phyloP scores from a whole-genome alignment of 192 early-diverging fungal species.

The Podila clonocystis region DNA sequence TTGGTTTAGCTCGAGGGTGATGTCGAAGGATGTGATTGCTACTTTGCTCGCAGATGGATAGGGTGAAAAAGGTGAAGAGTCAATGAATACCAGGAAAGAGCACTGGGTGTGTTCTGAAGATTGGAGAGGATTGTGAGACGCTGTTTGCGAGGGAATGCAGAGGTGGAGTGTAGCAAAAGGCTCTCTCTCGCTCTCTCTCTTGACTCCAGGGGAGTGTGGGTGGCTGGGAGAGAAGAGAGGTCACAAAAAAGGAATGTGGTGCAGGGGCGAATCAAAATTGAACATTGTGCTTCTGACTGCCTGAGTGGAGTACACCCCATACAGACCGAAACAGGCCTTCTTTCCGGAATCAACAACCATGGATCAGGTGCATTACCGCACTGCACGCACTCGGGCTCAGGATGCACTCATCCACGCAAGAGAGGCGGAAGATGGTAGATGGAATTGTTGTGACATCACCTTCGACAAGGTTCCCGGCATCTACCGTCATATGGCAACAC shows the following conservation, averaged over 20 bases:
- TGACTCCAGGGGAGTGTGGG: too few species aligned
- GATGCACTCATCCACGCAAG: slow-evolving; percentile 18
- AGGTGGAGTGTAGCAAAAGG: too few species aligned
- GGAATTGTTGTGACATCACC: slow-evolving; percentile 25
- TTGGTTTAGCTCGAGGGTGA: too few species aligned
- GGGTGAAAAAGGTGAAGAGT: too few species aligned
- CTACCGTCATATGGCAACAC: slow-evolving; percentile 27
- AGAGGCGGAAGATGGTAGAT: slow-evolving; percentile 8
- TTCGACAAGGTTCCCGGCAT: slow-evolving; percentile 11
- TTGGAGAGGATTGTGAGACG: too few species aligned
- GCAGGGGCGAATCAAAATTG: slow-evolving; percentile 4
- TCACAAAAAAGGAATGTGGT: background rate
- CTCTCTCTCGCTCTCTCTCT: too few species aligned
- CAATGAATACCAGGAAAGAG: too few species aligned
- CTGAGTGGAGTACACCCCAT: too few species aligned
- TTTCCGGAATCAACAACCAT: background rate
- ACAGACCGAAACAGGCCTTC: background rate
- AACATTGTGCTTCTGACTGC: background rate
- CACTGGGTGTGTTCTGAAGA: too few species aligned
- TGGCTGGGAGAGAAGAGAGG: background rate
- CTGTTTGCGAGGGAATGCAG: too few species aligned
- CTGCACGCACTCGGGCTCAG: slow-evolving; percentile 20
- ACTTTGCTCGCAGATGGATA: too few species aligned
- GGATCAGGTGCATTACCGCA: slow-evolving; percentile 1
- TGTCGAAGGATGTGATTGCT: too few species aligned